Base-by-base conservation (phyloP, 2,329 filamentous ascomycete species). In the Venturia nashicola region DNA sequence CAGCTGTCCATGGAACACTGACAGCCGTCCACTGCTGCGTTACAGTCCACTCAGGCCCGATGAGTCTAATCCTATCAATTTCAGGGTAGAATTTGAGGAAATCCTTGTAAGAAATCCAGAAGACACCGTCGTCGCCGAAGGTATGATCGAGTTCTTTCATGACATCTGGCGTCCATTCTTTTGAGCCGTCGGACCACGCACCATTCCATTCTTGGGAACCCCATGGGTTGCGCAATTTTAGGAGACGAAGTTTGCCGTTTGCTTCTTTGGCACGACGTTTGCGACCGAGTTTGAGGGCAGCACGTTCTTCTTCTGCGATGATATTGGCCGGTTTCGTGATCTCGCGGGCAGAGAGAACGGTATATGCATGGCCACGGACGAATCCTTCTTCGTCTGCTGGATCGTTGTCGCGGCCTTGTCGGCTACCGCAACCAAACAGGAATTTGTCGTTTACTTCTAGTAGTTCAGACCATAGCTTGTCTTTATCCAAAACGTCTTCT, bases 131-230 rank as follows among this genome's bases (percentile, higher is more conserved):
- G 67, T 90, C 86, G 40, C 87, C 88, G 69, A 92, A 92, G 23
- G 81, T 83, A 70, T 92, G 88, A 48, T 81, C 78, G 0, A 93
- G 79, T 68, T 87, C 85, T 62, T 85, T 75, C 73, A 93, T 83
- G 83, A 87, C 90, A 67, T 91, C 86, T 0, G 88, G 79, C 1
- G 87, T 93, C 90, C 90, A 95, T 73, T 93, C 86, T 69, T 88
- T 87, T 16, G 87, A 90, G 0, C 90, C 90, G 69, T 94, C 90
- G 34, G 83, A 85, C 89, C 89, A 94, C 0, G 88, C 79, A 0
- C 90, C 90, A 48, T 83, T 88, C 89, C 90, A 93, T 73, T 92
- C 90, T 68, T 84, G 42, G 1, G 36, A 84, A 0, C 90, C 90
- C 90, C 89, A 94, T 0, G 90, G 90, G 68, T 94, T 94, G 6